Evolutionary conservation across 345 rosid genomes (phyloP), one percentile per base, ranked within the genome.

Genomic region (Eucalyptus pauciflora): DNA sequence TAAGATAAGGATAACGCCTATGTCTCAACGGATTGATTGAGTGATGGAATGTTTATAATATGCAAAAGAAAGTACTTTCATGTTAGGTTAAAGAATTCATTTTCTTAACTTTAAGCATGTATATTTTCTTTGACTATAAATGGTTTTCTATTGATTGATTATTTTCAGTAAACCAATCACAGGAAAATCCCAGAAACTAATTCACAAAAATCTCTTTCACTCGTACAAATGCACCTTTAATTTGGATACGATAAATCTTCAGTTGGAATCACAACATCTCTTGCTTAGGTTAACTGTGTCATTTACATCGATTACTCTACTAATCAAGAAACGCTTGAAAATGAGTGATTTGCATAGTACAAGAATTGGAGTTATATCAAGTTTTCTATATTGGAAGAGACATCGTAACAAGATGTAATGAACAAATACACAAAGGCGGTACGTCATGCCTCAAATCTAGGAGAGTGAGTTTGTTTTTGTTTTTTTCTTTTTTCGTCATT

Each of bases 361-460:
- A 2, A 29, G 37, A 64, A 64, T n/a, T 64, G 31, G 17, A 64
- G 76, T 29, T 64, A 64, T 64, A 64, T 31, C 37, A 64, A 7
- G 76, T 64, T 1, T 0, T 64, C 76, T 64, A 5, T 3, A 64
- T 29, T 4, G 18, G 76, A 64, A 2, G 0, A 64, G 41, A 64
- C 4, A 15, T 0, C 4, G 1, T 64, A 64, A 14, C 71, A 64
- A 29, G 3, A 64, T 13, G 37, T n/a, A 64, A 64, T n/a, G 20
- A 64, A 64, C 37, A 33, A 3, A 64, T 4, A 64, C 1, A 14
- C 20, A n/a, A 64, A n/a, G 76, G 10, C 4, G 5, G 37, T n/a
- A 62, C 17, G 0, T 29, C 17, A 29, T 62, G 33, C 4, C 69
- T 29, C 9, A 7, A 62, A 62, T 62, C 0, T 33, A 3, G 17